Percentiles rank a stretch among this genome's conserved stretches.
These are phyloP conservation scores for Suillus bovinus DNA, from an alignment of 768 basidiomycete genomes.

Conservation along the genomic window DNA sequence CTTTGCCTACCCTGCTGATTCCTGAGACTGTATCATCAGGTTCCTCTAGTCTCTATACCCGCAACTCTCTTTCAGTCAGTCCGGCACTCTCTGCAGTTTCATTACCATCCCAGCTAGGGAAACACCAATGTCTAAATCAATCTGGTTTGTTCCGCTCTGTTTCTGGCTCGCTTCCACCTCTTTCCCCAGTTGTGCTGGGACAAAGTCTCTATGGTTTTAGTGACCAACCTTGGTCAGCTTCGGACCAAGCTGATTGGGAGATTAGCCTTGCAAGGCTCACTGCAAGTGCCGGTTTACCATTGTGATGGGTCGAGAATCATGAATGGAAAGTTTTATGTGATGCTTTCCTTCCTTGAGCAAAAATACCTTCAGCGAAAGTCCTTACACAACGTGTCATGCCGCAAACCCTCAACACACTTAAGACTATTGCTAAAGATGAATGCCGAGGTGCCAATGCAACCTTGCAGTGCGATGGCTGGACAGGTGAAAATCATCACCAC, in stretches of 20 bases:
- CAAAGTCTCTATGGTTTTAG: not conserved
- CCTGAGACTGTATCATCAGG: not conserved
- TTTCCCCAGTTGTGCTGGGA: not conserved
- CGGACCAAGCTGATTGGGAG: conserved; percentile 2
- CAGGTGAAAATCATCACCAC: conserved; percentile 32
- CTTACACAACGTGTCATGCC: conserved; percentile 28
- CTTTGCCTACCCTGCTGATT: not conserved
- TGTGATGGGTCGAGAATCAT: conserved; percentile 39
- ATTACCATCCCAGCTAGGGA: not conserved
- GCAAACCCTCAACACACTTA: not conserved
- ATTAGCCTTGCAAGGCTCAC: conserved; percentile 26
- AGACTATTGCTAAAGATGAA: conserved; percentile 3
- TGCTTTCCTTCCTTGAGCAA: conserved; percentile 33
- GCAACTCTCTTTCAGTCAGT: too few relatives aligned
- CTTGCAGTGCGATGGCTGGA: conserved; percentile 40
- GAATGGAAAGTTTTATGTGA: conserved; percentile 32
- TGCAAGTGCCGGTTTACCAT: conserved; percentile 33
- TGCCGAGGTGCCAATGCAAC: conserved; percentile 23
- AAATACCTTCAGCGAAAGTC: conserved; percentile 22
- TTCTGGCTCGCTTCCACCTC: not conserved
- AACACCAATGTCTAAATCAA: conserved; percentile 4
- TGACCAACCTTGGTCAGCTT: not conserved
- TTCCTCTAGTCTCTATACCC: conserved; percentile 1
- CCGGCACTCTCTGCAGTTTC: too few relatives aligned
- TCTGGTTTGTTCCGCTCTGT: not conserved